These are phyloP conservation scores for Sugiyamaella mastotermitis DNA, from an alignment of 805 yeast genomes.

Conservation along the genomic window DNA sequence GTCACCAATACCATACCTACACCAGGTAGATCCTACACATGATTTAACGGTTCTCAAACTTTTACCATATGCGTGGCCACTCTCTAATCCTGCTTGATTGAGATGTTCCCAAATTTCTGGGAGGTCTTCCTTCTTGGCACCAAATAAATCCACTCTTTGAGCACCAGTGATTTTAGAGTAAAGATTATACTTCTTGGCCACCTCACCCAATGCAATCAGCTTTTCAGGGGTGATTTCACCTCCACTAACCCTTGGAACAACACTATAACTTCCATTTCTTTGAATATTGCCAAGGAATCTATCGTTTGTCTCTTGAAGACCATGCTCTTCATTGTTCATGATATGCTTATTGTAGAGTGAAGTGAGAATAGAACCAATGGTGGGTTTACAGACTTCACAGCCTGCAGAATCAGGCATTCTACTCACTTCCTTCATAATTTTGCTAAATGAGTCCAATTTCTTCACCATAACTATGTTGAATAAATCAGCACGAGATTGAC, in stretches of 20 bases:
- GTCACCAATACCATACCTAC: too few species aligned
- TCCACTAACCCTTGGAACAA: conserved; percentile 35
- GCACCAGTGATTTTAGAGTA: conserved; percentile 9
- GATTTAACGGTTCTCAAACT: too few species aligned
- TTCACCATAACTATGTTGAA: too few species aligned
- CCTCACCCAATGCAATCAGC: conserved; percentile 17
- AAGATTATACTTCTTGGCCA: conserved; percentile 7
- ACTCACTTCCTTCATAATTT: too few species aligned
- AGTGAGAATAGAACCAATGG: too few species aligned
- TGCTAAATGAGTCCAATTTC: too few species aligned
- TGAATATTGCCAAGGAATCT: conserved; percentile 34
- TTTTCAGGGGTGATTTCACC: conserved; percentile 37
- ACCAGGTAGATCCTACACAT: too few species aligned
- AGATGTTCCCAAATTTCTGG: conserved; percentile 7
- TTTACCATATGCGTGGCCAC: conserved; percentile 38
- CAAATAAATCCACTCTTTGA: conserved; percentile 6
- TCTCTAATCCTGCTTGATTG: conserved; percentile 24
- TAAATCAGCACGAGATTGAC: too few species aligned
- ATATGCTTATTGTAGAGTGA: too few species aligned
- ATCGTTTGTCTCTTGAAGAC: conserved; percentile 36
- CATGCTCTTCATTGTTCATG: too few species aligned
- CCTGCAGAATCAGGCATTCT: too few species aligned
- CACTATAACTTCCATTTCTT: conserved; percentile 35
- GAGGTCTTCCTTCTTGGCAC: conserved; percentile 7
- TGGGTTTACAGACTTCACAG: too few species aligned